These are phyloP conservation scores for Tritrichomonas musculus DNA, from an alignment of 208 protist genomes.

Conservation along the genomic window DNA sequence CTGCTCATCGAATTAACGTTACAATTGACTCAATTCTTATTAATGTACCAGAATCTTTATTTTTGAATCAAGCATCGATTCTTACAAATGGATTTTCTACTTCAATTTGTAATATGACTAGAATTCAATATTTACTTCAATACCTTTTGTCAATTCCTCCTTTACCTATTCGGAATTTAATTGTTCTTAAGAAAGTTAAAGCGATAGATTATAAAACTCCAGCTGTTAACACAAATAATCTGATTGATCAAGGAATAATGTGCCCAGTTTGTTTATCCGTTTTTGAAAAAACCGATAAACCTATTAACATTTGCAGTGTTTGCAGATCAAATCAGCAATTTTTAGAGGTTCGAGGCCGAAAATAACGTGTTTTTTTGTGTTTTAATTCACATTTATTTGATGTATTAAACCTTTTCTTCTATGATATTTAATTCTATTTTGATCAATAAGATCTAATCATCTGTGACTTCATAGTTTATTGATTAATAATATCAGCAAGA, in stretches of 20 bases:
- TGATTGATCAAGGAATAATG: background rate
- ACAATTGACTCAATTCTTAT: background rate
- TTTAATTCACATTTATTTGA: too few relatives aligned
- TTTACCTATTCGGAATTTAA: background rate
- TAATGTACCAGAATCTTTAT: background rate
- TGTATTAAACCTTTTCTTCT: too few relatives aligned
- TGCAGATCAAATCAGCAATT: too few relatives aligned
- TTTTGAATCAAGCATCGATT: background rate
- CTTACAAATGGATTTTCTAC: background rate
- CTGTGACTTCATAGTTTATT: too few relatives aligned
- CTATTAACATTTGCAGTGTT: too few relatives aligned
- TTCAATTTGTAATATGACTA: background rate
- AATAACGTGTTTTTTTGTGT: too few relatives aligned
- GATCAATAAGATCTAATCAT: too few relatives aligned
- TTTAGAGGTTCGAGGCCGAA: too few relatives aligned
- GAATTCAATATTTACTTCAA: background rate
- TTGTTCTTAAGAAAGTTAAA: background rate
- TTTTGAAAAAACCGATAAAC: background rate
- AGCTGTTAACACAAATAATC: background rate
- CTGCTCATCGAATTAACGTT: background rate
- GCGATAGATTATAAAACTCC: background rate
- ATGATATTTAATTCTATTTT: too few relatives aligned
- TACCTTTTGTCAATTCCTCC: slow-evolving; percentile 8
- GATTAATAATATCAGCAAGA: too few relatives aligned
- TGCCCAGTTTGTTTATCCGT: slow-evolving; percentile 4